Evolutionary conservation across 2,329 filamentous ascomycete species (phyloP), one percentile per base, ranked within the genome.

Genomic region (Sporothrix schenckii): DNA sequence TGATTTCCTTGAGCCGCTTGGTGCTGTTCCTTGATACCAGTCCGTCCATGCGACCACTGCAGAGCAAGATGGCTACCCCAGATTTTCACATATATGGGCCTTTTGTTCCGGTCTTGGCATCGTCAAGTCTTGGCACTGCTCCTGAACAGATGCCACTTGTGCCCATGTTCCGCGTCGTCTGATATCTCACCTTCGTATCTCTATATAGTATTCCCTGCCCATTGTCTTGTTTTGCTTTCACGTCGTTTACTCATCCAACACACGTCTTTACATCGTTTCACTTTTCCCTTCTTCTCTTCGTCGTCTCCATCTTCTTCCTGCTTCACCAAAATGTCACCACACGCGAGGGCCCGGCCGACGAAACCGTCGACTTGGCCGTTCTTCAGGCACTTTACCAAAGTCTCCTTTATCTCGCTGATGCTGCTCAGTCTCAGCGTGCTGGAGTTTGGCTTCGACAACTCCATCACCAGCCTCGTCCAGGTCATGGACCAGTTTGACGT

Each of bases 381-480:
- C 27, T 66, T 72, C 27, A 66, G 44, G 41, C 72, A 72, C 44
- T 71, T 72, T 27, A 71, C 72, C n/a, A 14, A 50, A 3, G 52
- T 70, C 2, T 72, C 72, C 2, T 68, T 72, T 21, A 3, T 72
- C 7, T 73, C 72, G 4, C 21, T 73, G 9, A 2, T 70, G 24
- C 24, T 72, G 34, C 63, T 72, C 19, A 72, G 66, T 49, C 19
- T 73, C 21, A 72, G 71, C 34, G 71, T 72, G 27, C 53, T 74
- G 19, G 70, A 71, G 50, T 73, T 73, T 50, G 72, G 72, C 44
- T 72, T 74, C 54, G 72, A 74, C 58, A 70, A 69, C 30, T 68
- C 70, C 7, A 58, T 71, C 10, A 69, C 71, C 16, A 70, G 66
- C 10, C 53, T 71, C 4, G 60, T 68, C 5, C 71, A 74, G 52